Evolutionary conservation across 2,329 filamentous ascomycete genomes (phyloP).

Genomic region (Fusarium palustre): DNA sequence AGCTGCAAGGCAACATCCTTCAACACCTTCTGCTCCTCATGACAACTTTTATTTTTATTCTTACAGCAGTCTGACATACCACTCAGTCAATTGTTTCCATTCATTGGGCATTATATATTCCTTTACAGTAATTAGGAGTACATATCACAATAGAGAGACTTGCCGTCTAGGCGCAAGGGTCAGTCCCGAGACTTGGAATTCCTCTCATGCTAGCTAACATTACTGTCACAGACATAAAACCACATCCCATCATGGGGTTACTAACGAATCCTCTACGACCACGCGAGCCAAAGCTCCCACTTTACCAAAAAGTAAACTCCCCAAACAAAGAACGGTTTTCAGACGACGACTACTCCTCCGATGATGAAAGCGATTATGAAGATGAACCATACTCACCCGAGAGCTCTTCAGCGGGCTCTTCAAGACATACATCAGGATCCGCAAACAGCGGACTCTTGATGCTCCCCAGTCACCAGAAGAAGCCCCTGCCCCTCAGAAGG

Average conservation of each 20-base stretch:
- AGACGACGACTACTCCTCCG: slow-evolving; percentile 61
- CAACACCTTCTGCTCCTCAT: not conserved
- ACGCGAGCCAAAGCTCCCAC: slow-evolving; percentile 61
- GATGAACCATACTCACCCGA: slow-evolving; percentile 57
- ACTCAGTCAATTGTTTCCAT: not conserved
- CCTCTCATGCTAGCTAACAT: slow-evolving; percentile 16
- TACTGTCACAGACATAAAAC: slow-evolving; percentile 15
- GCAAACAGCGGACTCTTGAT: slow-evolving; percentile 59
- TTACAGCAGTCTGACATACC: not conserved
- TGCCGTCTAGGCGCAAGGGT: slow-evolving; percentile 23
- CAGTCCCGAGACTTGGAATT: slow-evolving; percentile 22
- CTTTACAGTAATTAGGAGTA: not conserved
- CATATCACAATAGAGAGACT: slow-evolving; percentile 15
- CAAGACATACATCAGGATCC: slow-evolving; percentile 64
- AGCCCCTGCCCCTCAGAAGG: slow-evolving; percentile 33
- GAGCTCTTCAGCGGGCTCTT: slow-evolving; percentile 62
- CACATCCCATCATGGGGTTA: slow-evolving; percentile 59
- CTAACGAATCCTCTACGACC: slow-evolving; percentile 61
- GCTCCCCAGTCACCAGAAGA: slow-evolving; percentile 54
- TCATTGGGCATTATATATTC: not conserved
- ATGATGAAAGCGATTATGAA: slow-evolving; percentile 60
- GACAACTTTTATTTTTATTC: too few species aligned
- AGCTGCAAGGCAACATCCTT: not conserved
- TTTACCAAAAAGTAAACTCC: slow-evolving; percentile 61
- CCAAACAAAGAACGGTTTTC: slow-evolving; percentile 64